Conservation (phyloP, 352 stramenopile genomes). For the Globisporangium apiculatum region DNA sequence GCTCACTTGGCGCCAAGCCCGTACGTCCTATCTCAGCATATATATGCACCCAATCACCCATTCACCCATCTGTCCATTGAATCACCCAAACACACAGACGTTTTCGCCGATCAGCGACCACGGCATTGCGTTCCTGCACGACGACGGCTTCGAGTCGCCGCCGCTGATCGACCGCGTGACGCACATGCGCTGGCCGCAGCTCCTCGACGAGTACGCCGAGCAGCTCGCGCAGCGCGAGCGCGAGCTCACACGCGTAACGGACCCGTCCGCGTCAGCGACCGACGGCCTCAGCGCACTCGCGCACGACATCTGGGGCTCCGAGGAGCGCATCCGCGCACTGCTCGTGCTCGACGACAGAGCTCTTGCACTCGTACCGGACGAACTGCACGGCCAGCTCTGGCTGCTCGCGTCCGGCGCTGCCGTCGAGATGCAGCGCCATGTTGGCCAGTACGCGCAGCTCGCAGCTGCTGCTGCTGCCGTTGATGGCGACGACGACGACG, state of each 20-base stretch:
- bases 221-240: constrained; percentile 50
- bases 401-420: constrained; percentile 68
- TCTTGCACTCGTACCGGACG: constrained; percentile 43
- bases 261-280: constrained; percentile 17
- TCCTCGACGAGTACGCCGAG: constrained; percentile 63
- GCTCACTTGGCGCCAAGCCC: constrained; percentile 35
- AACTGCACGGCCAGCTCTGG: constrained; percentile 76
- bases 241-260: constrained; percentile 20
- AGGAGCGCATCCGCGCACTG: constrained; percentile 72
- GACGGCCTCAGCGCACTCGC: constrained; percentile 59
- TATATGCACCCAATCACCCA: not conserved
- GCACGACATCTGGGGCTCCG: constrained; percentile 72
- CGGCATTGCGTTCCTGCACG: constrained; percentile 29
- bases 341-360: constrained; percentile 55
- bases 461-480: constrained; percentile 16
- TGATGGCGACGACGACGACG: constrained; percentile 25
- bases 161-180: constrained; percentile 39
- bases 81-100: constrained; percentile 13
- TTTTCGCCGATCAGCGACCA: constrained; percentile 41
- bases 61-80: too few relatives aligned
- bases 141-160: constrained; percentile 34
- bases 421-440: constrained; percentile 53
- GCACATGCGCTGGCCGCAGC: constrained; percentile 48
- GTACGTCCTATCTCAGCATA: not conserved
- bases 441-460: constrained; percentile 48